Conservation (phyloP, 2,329 filamentous ascomycete species). For the Ophiostoma populinum region DNA sequence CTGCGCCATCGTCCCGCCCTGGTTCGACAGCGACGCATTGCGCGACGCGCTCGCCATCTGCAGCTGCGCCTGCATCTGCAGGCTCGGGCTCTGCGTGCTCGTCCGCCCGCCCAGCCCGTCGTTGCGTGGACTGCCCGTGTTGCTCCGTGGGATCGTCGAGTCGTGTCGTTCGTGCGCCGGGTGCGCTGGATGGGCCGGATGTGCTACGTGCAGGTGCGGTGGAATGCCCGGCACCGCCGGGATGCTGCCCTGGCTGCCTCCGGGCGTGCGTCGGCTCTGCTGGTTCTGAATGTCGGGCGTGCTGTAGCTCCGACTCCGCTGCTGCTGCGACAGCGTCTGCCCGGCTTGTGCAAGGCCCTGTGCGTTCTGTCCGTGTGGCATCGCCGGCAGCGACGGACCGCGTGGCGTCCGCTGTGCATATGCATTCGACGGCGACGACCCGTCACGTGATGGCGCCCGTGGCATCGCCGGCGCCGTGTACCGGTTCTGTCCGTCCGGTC, state of each 20-base stretch:
- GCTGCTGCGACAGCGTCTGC: slow-evolving; percentile 42
- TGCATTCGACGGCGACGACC: slow-evolving; percentile 43
- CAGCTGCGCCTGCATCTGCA: slow-evolving; percentile 31
- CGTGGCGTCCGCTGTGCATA: slow-evolving; percentile 47
- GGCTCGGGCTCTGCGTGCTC: slow-evolving; percentile 53
- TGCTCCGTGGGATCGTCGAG: slow-evolving; percentile 54
- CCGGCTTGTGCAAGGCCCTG: too few relatives aligned
- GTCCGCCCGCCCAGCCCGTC: slow-evolving; percentile 49
- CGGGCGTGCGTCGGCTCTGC: slow-evolving; percentile 37
- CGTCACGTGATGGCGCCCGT: slow-evolving; percentile 63
- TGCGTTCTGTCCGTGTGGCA: slow-evolving; percentile 37
- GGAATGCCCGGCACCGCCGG: slow-evolving; percentile 65
- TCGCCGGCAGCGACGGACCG: slow-evolving; percentile 63
- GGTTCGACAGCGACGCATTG: slow-evolving; percentile 28
- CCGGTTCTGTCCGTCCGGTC: slow-evolving; percentile 51
- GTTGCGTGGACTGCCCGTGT: slow-evolving; percentile 61
- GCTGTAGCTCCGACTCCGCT: slow-evolving; percentile 76
- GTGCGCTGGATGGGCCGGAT: too few relatives aligned
- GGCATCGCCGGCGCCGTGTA: slow-evolving; percentile 82
- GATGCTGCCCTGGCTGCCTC: slow-evolving; percentile 35
- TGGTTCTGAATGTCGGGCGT: slow-evolving; percentile 81
- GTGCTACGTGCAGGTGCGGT: slow-evolving; percentile 47
- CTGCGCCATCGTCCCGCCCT: slow-evolving; percentile 31
- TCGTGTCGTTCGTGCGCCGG: slow-evolving; percentile 35
- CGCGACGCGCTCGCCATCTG: too few relatives aligned